These are phyloP conservation scores for Bryopsis sp. DNA, from an alignment of 139 green algal species.

Conservation along the genomic window DNA sequence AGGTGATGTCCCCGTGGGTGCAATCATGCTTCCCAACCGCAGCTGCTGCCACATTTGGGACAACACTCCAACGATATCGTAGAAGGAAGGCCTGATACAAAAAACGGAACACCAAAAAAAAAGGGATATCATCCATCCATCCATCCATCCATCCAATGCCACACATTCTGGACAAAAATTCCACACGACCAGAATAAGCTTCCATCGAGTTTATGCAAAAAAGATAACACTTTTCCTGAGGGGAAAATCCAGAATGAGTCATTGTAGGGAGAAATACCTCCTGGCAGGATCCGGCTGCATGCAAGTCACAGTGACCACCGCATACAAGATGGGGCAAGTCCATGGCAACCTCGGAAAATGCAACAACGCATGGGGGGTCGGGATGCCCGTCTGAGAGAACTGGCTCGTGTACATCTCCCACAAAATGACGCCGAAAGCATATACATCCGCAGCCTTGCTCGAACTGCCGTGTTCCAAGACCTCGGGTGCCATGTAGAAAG, in stretches of 20 bases:
- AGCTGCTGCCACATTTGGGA: not conserved
- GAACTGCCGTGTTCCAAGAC: no score
- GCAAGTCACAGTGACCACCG: not conserved
- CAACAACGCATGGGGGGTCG: not conserved
- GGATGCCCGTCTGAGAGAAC: not conserved
- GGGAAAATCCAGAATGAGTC: not conserved
- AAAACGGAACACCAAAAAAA: not conserved
- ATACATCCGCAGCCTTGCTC: no score
- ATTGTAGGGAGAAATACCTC: not conserved
- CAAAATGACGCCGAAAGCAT: no score
- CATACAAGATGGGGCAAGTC: not conserved
- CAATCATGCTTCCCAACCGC: not conserved
- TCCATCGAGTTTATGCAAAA: not conserved
- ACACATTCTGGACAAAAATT: not conserved
- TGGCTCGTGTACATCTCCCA: conserved; percentile 7
- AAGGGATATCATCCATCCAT: not conserved
- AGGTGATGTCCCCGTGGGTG: not conserved
- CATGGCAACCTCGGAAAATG: not conserved
- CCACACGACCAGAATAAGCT: not conserved
- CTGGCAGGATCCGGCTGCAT: not conserved
- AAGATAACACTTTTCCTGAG: not conserved
- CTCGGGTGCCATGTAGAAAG: no score
- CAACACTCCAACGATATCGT: not conserved
- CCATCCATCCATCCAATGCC: not conserved
- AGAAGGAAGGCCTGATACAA: not conserved